A percentile compares a stretch with the other conserved stretches of the same genome.
These are phyloP conservation scores for Rhodotorula sp. DNA, from an alignment of 1,284 basidiomycete genomes.

Conservation along the genomic window DNA sequence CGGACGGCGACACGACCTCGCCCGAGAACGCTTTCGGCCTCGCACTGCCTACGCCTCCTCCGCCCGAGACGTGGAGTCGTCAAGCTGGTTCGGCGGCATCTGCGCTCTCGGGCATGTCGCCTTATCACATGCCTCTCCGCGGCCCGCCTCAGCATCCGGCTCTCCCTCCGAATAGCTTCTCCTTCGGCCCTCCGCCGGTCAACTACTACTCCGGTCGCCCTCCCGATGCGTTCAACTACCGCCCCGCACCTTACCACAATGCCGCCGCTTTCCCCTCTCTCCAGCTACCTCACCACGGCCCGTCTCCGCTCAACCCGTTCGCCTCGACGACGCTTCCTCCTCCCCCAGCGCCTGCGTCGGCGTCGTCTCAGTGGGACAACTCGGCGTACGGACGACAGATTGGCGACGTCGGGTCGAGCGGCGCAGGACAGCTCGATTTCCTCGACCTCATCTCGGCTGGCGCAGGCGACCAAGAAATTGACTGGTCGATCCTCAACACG, in stretches of 20 bases:
- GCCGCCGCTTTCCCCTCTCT: slow-evolving; percentile 17
- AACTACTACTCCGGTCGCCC: slow-evolving; percentile 29
- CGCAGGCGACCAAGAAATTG: slow-evolving; percentile 26
- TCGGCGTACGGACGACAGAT: slow-evolving; percentile 23
- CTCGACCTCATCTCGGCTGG: slow-evolving; percentile 28
- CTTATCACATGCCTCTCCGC: slow-evolving; percentile 20
- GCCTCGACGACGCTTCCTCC: slow-evolving; percentile 2
- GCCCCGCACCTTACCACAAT: slow-evolving; percentile 3
- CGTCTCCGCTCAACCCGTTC: slow-evolving; percentile 25
- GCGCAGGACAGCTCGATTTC: slow-evolving; percentile 17
- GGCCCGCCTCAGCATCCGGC: slow-evolving; percentile 8
- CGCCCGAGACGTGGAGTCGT: slow-evolving; percentile 10
- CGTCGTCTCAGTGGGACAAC: slow-evolving; percentile 28
- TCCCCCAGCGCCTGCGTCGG: neutral
- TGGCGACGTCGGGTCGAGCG: slow-evolving; percentile 13
- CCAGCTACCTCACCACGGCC: slow-evolving; percentile 18
- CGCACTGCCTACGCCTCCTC: slow-evolving; percentile 28
- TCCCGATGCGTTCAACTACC: slow-evolving; percentile 16
- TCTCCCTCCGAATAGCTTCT: slow-evolving; percentile 21
- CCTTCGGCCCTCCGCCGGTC: neutral
- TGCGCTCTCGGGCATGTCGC: slow-evolving; percentile 7
- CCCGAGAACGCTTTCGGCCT: slow-evolving; percentile 25
- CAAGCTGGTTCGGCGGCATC: neutral
- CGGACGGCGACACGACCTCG: slow-evolving; percentile 21
- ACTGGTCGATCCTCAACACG: slow-evolving; percentile 32